Evolutionary conservation across 331 rosid species (phyloP).

Genomic region (Malus hybrid): DNA sequence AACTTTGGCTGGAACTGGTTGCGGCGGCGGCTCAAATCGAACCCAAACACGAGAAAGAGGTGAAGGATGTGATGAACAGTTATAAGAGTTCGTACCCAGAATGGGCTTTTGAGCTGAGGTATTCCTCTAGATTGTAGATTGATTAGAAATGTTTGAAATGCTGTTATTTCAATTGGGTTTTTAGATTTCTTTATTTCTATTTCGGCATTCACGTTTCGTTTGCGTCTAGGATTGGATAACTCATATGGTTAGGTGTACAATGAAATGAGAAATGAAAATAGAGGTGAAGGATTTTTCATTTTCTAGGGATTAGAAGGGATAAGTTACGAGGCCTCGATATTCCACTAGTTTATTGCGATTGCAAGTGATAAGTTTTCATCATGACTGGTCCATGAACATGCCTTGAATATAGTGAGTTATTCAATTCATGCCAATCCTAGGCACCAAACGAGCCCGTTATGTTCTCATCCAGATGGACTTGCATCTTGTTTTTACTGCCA

Average conservation of each 20-base stretch:
- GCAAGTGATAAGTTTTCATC: too few species aligned
- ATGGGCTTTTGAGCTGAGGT: constrained; percentile 73
- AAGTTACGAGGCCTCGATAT: too few species aligned
- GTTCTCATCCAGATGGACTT: background rate
- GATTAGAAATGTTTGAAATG: background rate
- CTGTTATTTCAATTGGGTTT: background rate
- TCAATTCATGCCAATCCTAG: too few species aligned
- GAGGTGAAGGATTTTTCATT: too few species aligned
- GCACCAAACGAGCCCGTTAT: background rate
- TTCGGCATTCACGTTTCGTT: background rate
- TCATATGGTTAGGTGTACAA: too few species aligned
- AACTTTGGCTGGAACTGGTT: constrained; percentile 51
- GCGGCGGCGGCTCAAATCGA: constrained; percentile 45
- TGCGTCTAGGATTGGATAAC: too few species aligned
- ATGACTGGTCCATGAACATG: too few species aligned
- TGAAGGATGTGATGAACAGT: constrained; percentile 32
- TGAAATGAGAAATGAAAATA: too few species aligned
- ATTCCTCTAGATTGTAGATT: background rate
- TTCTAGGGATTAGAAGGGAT: too few species aligned
- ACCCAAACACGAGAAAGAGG: constrained; percentile 73
- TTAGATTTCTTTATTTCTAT: background rate
- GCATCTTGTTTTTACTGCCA: background rate
- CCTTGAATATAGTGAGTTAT: too few species aligned
- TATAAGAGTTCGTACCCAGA: constrained; percentile 42
- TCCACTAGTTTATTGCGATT: too few species aligned